These are phyloP conservation scores for Ceratobasidium sp. DNA, from an alignment of 1,284 basidiomycete species.

Conservation along the genomic window DNA sequence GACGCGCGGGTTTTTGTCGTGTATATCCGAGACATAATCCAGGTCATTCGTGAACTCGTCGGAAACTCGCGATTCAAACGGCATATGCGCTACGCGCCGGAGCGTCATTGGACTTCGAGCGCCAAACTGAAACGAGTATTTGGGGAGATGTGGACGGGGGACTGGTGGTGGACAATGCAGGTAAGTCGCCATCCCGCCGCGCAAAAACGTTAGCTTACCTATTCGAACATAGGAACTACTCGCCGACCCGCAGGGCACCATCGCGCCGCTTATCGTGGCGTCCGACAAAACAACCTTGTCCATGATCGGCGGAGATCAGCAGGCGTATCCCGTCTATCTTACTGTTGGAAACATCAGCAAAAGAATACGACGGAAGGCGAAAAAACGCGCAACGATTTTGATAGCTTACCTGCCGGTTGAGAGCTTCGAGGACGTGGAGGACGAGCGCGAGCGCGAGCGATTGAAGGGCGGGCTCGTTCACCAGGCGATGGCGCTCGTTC, in stretches of 20 bases:
- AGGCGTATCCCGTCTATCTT: constrained; percentile 43
- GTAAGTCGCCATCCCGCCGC: neutral
- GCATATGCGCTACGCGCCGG: constrained; percentile 14
- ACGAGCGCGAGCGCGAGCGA: neutral
- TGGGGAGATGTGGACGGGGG: neutral
- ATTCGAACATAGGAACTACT: constrained; percentile 5
- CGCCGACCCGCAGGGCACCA: neutral
- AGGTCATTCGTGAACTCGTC: constrained; percentile 3
- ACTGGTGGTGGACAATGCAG: constrained; percentile 27
- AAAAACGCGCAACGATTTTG: constrained; percentile 22
- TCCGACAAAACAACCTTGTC: constrained; percentile 46
- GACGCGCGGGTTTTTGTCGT: neutral
- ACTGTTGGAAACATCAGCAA: constrained; percentile 39
- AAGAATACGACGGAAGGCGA: constrained; percentile 30
- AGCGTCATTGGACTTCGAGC: constrained; percentile 6
- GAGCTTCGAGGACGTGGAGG: constrained; percentile 25
- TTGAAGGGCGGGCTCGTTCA: constrained; percentile 45
- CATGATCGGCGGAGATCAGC: constrained; percentile 36
- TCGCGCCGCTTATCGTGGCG: constrained; percentile 10
- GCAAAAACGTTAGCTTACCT: neutral
- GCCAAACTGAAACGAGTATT: neutral
- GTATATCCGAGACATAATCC: constrained; percentile 9
- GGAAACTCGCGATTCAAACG: constrained; percentile 1
- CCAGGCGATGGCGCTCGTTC: constrained; percentile 37
- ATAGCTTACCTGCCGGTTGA: constrained; percentile 37